Evolutionary conservation across 73 alveolate species (phyloP).

Genomic region (Paramecium primaurelia): DNA sequence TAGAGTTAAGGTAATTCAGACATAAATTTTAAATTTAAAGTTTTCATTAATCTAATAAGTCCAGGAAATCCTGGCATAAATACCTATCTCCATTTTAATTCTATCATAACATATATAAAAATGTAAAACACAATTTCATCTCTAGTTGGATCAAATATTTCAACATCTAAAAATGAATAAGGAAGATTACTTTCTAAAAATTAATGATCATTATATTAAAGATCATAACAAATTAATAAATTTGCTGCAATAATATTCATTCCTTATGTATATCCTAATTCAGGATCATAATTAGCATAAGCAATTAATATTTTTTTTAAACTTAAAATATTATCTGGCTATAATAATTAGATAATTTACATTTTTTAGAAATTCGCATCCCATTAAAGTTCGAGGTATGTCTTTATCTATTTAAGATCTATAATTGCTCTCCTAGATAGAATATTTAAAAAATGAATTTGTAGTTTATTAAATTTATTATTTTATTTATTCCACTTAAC

Average conservation of each 20-base stretch:
- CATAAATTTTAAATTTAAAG: background rate
- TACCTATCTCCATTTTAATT: background rate
- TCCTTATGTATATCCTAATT: constrained; percentile 5
- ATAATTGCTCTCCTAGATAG: background rate
- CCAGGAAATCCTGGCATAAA: constrained; percentile 11
- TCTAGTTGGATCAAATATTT: background rate
- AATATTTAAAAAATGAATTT: background rate
- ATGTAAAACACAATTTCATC: background rate
- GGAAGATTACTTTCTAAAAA: background rate
- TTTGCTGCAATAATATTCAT: background rate
- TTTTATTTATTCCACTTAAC: background rate
- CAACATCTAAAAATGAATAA: background rate
- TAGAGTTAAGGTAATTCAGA: background rate
- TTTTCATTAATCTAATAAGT: background rate
- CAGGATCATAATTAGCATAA: background rate
- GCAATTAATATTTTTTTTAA: background rate
- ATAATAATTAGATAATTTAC: background rate
- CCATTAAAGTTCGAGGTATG: background rate
- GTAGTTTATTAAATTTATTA: background rate
- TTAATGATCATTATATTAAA: background rate
- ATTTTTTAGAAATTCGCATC: background rate
- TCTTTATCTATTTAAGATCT: background rate
- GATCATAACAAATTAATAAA: background rate
- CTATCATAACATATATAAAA: background rate
- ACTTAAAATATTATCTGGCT: background rate